phyloP scores from a whole-genome alignment of 108 stramenopile species.

The Skeletonema potamos region DNA sequence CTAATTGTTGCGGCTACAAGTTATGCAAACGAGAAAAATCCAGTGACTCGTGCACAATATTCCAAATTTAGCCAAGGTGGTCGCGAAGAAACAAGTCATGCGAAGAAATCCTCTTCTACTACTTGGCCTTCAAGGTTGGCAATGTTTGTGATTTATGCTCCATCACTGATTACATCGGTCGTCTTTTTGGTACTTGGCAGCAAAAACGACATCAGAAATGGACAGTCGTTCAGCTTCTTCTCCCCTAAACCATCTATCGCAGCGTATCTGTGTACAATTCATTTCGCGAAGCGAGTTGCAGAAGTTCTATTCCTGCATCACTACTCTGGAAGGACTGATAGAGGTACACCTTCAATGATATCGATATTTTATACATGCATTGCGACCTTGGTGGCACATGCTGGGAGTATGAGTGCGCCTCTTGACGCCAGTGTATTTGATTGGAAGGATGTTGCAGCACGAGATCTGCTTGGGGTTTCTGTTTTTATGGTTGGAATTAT shows the following conservation, averaged over 20 bases:
- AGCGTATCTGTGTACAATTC: slow-evolving; percentile 40
- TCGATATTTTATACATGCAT: slow-evolving; percentile 50
- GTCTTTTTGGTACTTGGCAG: not conserved
- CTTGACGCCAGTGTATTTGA: not conserved
- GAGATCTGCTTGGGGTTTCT: not conserved
- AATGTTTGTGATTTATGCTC: slow-evolving; percentile 67
- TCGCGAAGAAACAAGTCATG: not conserved
- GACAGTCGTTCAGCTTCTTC: not conserved
- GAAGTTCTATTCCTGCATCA: slow-evolving; percentile 64
- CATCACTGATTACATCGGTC: slow-evolving; percentile 37
- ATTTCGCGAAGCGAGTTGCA: slow-evolving; percentile 59
- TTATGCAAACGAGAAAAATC: slow-evolving; percentile 19
- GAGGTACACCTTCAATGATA: slow-evolving; percentile 30
- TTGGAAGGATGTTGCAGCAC: not conserved
- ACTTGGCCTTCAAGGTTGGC: slow-evolving; percentile 43
- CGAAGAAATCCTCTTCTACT: not conserved
- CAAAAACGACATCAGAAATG: not conserved
- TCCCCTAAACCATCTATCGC: slow-evolving; percentile 29
- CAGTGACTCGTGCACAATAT: slow-evolving; percentile 34
- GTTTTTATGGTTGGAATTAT: slow-evolving; percentile 50
- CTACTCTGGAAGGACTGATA: slow-evolving; percentile 55
- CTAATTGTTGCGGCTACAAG: not conserved
- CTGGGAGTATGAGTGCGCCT: slow-evolving; percentile 2
- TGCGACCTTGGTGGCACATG: slow-evolving; percentile 36
- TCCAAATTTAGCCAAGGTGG: slow-evolving; percentile 31